Evolutionary conservation across 169 alveolate genomes (phyloP).

Genomic region (Plasmodium chabaudi): DNA sequence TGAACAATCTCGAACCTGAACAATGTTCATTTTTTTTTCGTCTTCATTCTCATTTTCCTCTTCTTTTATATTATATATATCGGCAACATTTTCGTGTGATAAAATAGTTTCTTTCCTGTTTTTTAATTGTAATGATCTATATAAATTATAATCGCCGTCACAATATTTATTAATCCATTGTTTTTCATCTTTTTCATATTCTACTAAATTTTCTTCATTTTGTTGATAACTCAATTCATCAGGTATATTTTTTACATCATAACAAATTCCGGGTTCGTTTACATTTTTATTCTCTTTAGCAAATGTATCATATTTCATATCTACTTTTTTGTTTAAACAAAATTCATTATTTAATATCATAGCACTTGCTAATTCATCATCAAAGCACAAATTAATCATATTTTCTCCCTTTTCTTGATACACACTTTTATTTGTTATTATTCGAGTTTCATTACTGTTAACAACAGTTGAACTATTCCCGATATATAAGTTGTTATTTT

Average conservation of each 20-base stretch:
- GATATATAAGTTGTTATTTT: constrained; percentile 6
- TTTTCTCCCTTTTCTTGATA: constrained; percentile 32
- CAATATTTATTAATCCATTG: constrained; percentile 68
- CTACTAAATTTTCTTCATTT: background rate
- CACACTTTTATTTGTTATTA: constrained; percentile 17
- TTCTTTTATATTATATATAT: background rate
- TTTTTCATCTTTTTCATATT: constrained; percentile 63
- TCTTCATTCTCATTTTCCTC: constrained; percentile 2
- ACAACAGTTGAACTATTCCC: constrained; percentile 6
- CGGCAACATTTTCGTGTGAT: background rate
- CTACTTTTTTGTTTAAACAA: constrained; percentile 13
- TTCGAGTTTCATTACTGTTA: constrained; percentile 52
- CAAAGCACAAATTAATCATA: constrained; percentile 52
- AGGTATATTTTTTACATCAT: constrained; percentile 2
- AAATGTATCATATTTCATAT: background rate
- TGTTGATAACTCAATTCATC: background rate
- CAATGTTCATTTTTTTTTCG: background rate
- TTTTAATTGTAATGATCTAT: constrained; percentile 48
- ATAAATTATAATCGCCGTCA: constrained; percentile 70
- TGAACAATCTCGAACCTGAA: background rate
- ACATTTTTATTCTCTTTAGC: constrained; percentile 8
- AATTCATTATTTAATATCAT: constrained; percentile 48
- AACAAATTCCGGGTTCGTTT: background rate
- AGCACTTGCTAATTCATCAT: constrained; percentile 71
- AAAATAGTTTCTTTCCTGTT: constrained; percentile 36